Evolutionary conservation across 1,284 basidiomycete species (phyloP).

Genomic region (Sporisorium sorghi): DNA sequence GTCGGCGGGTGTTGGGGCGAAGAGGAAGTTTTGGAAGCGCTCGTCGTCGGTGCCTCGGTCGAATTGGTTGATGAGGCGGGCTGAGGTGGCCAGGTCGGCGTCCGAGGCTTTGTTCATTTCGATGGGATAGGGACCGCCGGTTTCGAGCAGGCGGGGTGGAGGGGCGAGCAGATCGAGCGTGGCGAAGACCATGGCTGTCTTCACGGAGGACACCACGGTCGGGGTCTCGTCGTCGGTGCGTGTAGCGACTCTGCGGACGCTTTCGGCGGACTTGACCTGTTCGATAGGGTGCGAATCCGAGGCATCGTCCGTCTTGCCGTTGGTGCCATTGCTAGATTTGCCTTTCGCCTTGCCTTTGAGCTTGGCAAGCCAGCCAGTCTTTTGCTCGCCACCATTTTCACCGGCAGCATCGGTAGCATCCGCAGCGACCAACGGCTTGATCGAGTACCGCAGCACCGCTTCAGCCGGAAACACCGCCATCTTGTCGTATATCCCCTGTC

Average conservation of each 20-base stretch:
- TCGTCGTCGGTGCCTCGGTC: slow-evolving; percentile 29
- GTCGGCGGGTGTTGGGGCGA: slow-evolving; percentile 12
- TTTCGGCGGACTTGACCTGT: slow-evolving; percentile 16
- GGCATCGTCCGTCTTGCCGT: neutral
- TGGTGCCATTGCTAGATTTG: slow-evolving; percentile 9
- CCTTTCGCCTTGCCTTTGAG: slow-evolving; percentile 24
- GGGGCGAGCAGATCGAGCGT: slow-evolving; percentile 48
- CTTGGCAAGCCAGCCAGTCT: slow-evolving; percentile 25
- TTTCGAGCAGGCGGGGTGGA: slow-evolving; percentile 35
- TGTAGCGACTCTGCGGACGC: neutral
- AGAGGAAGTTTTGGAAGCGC: slow-evolving; percentile 27
- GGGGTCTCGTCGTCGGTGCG: neutral
- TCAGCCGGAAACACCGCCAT: slow-evolving; percentile 36
- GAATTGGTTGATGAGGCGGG: slow-evolving; percentile 29
- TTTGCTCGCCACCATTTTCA: slow-evolving; percentile 5
- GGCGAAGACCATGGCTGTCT: slow-evolving; percentile 35
- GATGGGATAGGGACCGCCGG: slow-evolving; percentile 37
- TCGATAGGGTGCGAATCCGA: neutral
- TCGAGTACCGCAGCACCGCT: slow-evolving; percentile 39
- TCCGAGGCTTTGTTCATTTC: slow-evolving; percentile 45
- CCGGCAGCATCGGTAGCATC: neutral
- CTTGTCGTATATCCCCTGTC: slow-evolving; percentile 13
- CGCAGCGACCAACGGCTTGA: neutral
- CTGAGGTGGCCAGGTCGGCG: slow-evolving; percentile 26
- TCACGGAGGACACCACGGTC: slow-evolving; percentile 12